Percentiles rank a stretch among this genome's conserved stretches.
phyloP scores from a whole-genome alignment of 2,329 filamentous ascomycete genomes.

The Cephalotrichum gorgonifer region DNA sequence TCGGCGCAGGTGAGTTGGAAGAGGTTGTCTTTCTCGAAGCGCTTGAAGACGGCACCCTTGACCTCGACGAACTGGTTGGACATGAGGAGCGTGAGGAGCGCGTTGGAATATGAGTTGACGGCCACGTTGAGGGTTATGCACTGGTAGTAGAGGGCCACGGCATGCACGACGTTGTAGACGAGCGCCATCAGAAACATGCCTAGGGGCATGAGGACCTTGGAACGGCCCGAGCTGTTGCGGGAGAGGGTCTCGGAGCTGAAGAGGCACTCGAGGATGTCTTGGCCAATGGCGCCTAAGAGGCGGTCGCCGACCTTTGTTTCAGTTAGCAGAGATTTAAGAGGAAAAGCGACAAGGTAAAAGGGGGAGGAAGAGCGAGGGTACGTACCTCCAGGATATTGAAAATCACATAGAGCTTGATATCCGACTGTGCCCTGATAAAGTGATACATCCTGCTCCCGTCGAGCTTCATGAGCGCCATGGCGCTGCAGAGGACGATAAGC shows the following conservation, averaged over 20 bases:
- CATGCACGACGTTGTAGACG: conserved; percentile 78
- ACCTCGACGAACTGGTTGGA: conserved; percentile 99
- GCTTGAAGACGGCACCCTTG: conserved; percentile 97
- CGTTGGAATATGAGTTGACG: conserved; percentile 97
- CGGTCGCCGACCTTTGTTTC: conserved; percentile 61
- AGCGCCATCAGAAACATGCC: conserved; percentile 86
- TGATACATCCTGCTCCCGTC: conserved; percentile 98
- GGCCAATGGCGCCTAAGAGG: conserved; percentile 79
- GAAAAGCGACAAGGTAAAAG: too few species aligned
- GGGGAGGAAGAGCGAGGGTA: not conserved
- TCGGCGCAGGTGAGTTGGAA: conserved; percentile 96
- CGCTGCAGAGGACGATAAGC: conserved; percentile 76
- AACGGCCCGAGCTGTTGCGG: conserved; percentile 75
- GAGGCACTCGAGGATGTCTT: conserved; percentile 91
- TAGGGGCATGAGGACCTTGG: conserved; percentile 78
- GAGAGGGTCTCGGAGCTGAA: conserved; percentile 91
- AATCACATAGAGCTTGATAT: conserved; percentile 97
- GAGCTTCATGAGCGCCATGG: conserved; percentile 74
- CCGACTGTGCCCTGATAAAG: conserved; percentile 88
- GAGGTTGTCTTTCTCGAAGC: conserved; percentile 93
- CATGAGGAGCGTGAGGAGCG: conserved; percentile 79
- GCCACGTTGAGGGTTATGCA: conserved; percentile 97
- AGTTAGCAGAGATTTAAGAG: not conserved
- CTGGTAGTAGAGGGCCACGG: conserved; percentile 86
- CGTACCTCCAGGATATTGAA: conserved; percentile 86